Base-by-base conservation (phyloP, 441 rosid genomes). In the Brassica hybrid region DNA sequence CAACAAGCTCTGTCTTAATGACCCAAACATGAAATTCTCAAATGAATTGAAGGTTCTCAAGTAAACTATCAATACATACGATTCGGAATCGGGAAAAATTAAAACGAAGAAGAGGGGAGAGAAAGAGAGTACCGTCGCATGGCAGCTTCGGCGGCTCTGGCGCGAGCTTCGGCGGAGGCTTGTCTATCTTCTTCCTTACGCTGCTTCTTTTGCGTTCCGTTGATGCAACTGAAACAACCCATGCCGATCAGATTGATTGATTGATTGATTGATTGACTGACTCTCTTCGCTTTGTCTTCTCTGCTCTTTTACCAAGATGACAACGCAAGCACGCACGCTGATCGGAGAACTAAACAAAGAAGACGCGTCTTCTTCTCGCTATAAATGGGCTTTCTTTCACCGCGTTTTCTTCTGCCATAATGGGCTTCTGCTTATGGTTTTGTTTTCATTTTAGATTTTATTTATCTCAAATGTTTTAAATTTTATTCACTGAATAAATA, bases 101-200 rank as follows among this genome's bases (percentile, higher is more conserved):
- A 57, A 34, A 16, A 8, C 60, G 75, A 57, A 10, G 13, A 50
- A 25, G 72, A 34, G 12, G 17, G 7, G 8, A 59, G 68, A 38
- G 74, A 34, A 43, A 18, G 52, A 50, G n/a, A 60, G 71, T 23
- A 90, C 97, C 99, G 79, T 86, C 84, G 91, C 88, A 87, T 88
- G 30, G 99, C 99, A 76, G 99, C 98, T 73, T 96, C 99, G 76
- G 97, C 98, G 59, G 98, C 97, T 85, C 56, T 96, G 50, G 94
- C 94, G 14, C 99, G 96, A 78, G 97, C 99, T 85, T 92, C 98
- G 7, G 84, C 91, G 10, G 94, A 88, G 63, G 93, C 98, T 79
- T 80, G 67, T 79, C 84, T 79, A 27, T 91, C 98, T 72, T 88
- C 84, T 83, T 94, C 99, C 62, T 77, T 83, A 62, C 89, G 86